Conservation (phyloP, 306 rosid genomes). For the Cucumis melo region DNA sequence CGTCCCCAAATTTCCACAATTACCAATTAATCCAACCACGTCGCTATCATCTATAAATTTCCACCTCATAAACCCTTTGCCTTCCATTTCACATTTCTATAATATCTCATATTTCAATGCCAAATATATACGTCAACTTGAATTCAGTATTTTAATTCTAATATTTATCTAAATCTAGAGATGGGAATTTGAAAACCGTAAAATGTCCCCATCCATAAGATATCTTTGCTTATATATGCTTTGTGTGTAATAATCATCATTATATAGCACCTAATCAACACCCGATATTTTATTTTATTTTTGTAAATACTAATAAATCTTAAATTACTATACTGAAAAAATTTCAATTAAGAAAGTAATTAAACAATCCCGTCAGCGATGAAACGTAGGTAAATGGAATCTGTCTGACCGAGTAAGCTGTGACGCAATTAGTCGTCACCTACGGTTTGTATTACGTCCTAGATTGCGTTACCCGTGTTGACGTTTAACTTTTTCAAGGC, state of each 20-base stretch:
- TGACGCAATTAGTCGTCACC: conserved; percentile 35
- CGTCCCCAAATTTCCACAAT: background rate
- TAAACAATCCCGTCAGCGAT: background rate
- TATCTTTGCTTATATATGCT: background rate
- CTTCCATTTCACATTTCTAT: background rate
- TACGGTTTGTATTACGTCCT: conserved; percentile 33
- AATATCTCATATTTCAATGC: background rate
- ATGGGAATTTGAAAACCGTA: background rate
- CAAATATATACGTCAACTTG: background rate
- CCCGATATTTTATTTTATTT: no score
- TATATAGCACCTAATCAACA: background rate
- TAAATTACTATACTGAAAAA: no score
- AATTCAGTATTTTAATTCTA: background rate
- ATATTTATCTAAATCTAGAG: background rate
- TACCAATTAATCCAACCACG: background rate
- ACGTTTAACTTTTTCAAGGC: conserved; percentile 33
- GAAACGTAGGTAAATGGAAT: conserved; percentile 22
- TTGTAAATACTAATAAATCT: no score
- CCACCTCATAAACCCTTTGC: background rate
- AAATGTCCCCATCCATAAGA: background rate
- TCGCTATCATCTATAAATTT: background rate
- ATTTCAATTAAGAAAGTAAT: no score
- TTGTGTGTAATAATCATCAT: background rate
- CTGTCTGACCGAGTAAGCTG: conserved; percentile 16
- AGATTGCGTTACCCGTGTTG: conserved; percentile 46